phyloP scores from a whole-genome alignment of 176 grass and related monocot species.

The Eragrostis nindensis region DNA sequence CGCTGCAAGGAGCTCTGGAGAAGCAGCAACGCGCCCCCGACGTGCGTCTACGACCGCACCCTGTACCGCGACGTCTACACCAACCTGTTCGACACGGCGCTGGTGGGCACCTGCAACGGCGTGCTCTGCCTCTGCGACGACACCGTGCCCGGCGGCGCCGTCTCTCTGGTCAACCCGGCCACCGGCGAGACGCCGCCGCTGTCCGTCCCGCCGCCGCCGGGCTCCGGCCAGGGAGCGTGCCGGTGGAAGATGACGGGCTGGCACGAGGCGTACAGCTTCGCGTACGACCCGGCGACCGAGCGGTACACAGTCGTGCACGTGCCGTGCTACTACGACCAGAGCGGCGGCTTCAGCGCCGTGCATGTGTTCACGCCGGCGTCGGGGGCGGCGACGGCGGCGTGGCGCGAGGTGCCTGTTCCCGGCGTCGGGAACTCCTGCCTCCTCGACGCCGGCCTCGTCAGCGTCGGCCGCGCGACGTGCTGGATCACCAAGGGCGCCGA shows the following conservation, averaged over 20 bases:
- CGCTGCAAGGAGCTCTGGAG: background rate
- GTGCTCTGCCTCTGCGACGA: constrained; percentile 27
- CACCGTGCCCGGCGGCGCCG: background rate
- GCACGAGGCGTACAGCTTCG: constrained; percentile 5
- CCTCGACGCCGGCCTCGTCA: background rate
- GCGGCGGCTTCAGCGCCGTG: background rate
- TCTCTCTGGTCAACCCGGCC: constrained; percentile 17
- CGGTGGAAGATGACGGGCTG: background rate
- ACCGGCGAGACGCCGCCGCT: constrained; percentile 29
- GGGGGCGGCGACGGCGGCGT: background rate
- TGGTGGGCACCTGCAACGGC: constrained; percentile 35
- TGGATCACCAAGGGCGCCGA: too few species aligned
- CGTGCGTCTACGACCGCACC: too few species aligned
- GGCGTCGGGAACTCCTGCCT: background rate
- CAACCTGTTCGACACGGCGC: background rate
- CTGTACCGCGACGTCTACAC: too few species aligned
- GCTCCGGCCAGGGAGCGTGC: background rate
- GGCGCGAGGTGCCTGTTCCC: background rate
- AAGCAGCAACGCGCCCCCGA: too few species aligned
- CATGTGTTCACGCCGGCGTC: background rate
- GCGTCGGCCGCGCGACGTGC: background rate
- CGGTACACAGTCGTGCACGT: constrained; percentile 28
- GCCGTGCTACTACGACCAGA: background rate
- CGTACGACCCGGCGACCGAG: background rate
- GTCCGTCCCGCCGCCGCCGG: background rate